phyloP scores from a whole-genome alignment of 371 early-diverging fungal species.

The Mucor circinelloides region DNA sequence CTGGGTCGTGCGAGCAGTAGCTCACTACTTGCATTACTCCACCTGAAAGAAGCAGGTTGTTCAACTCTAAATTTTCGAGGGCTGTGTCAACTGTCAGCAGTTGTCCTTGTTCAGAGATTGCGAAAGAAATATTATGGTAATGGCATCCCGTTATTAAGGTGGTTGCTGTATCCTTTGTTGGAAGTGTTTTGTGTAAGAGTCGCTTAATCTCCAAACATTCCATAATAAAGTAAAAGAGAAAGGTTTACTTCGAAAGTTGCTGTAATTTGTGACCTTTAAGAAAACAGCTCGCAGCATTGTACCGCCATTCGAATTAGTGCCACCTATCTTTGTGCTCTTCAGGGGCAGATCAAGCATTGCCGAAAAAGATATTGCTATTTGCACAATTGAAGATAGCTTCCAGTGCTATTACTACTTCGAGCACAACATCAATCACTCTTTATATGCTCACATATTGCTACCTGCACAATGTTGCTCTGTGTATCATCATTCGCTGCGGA shows the following conservation, averaged over 20 bases:
- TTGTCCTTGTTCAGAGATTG: neutral
- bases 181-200: neutral
- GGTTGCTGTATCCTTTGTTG: neutral
- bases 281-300: neutral
- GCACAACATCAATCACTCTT: too few species aligned
- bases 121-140: neutral
- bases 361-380: too few species aligned
- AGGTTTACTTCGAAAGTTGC: neutral
- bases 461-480: too few species aligned
- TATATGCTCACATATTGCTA: too few species aligned
- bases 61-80: neutral
- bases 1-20: neutral
- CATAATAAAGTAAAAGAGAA: neutral
- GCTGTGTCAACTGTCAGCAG: neutral
- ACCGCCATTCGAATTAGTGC: neutral
- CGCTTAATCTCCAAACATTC: neutral
- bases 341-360: neutral
- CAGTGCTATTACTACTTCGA: too few species aligned
- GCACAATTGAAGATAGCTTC: too few species aligned
- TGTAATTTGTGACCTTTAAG: neutral
- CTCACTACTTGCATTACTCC: neutral
- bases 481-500: too few species aligned
- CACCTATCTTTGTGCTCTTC: neutral
- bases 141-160: neutral
- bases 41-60: neutral